Conservation (phyloP, 257 asterid species). For the Plantago ovata region DNA sequence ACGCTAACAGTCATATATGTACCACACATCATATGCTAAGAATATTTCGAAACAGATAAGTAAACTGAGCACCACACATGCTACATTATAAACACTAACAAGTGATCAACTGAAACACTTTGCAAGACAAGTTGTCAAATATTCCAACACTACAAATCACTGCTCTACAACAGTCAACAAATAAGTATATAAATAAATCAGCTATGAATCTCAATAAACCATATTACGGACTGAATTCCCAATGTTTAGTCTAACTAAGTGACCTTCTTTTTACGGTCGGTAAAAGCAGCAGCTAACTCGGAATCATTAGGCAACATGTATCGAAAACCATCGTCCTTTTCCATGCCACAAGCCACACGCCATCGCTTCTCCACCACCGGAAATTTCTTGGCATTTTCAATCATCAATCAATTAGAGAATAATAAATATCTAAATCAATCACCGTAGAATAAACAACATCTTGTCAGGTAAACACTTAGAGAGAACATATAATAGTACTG, state of each 20-base stretch:
- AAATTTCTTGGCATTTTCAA: conserved; percentile 53
- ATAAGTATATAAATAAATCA: neutral
- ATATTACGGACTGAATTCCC: neutral
- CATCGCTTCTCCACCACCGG: conserved; percentile 96
- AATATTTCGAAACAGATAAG: too few species aligned
- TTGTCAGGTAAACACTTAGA: too few species aligned
- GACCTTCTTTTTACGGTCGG: conserved; percentile 76
- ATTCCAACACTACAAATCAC: neutral
- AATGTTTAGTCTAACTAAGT: neutral
- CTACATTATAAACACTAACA: neutral
- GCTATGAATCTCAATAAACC: neutral
- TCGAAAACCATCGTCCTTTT: conserved; percentile 31
- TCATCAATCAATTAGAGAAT: neutral
- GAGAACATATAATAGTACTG: too few species aligned
- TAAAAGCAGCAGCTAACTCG: conserved; percentile 69
- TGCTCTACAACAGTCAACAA: neutral
- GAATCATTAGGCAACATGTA: conserved; percentile 52
- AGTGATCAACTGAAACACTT: neutral
- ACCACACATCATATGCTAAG: too few species aligned
- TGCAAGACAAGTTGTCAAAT: neutral
- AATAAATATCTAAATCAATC: too few species aligned
- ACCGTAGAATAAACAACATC: too few species aligned
- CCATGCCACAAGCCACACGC: conserved; percentile 61
- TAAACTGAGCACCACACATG: neutral
- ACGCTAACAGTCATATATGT: too few species aligned